Evolutionary conservation across 148 eudicot genomes (phyloP).

Genomic region (Tetragonia tetragonoides): DNA sequence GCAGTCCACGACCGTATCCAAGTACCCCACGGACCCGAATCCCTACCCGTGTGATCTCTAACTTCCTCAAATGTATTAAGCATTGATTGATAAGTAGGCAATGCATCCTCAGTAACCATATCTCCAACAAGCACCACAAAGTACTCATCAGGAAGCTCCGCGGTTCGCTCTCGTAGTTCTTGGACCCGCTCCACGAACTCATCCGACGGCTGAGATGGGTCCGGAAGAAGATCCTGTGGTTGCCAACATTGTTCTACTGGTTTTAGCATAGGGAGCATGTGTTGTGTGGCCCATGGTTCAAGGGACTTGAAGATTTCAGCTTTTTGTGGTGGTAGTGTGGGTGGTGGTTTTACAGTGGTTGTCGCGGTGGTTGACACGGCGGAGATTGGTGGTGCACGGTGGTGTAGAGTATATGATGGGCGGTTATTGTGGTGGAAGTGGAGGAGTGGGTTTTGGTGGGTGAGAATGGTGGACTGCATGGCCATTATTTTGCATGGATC

Average conservation of each 20-base stretch:
- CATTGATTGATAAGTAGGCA: slow-evolving; percentile 42
- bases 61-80: slow-evolving; percentile 34
- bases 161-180: slow-evolving; percentile 11
- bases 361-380: neutral
- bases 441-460: neutral
- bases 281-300: neutral
- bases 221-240: slow-evolving; percentile 5
- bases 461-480: neutral
- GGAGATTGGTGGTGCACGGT: neutral
- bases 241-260: slow-evolving; percentile 2
- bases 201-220: neutral
- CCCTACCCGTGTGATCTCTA: slow-evolving; percentile 29
- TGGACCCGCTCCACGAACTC: neutral
- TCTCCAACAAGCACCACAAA: slow-evolving; percentile 44
- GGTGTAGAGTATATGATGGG: neutral
- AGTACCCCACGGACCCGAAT: slow-evolving; percentile 34
- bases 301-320: slow-evolving; percentile 3
- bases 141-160: slow-evolving; percentile 35
- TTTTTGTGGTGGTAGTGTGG: neutral
- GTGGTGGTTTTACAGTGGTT: too few relatives aligned
- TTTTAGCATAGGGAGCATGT: neutral
- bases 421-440: neutral
- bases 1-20: slow-evolving; percentile 47
- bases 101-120: slow-evolving; percentile 43
- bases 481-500: neutral